Conservation (phyloP, 148 eudicot genomes). For the Amaranthus palmeri region DNA sequence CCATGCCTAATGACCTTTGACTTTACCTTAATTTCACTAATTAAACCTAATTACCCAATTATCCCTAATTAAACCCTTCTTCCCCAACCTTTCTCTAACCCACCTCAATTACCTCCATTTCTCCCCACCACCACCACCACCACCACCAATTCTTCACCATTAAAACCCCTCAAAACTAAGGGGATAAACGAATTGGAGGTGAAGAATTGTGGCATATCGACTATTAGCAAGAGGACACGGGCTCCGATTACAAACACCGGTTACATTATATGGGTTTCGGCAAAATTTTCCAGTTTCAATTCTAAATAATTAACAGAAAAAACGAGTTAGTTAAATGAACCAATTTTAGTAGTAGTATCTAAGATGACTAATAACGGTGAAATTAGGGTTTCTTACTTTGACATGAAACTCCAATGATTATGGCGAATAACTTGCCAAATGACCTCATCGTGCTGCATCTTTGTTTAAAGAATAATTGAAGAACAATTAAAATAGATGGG, state of each 20-base stretch:
- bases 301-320: conserved; percentile 27
- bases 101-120: too few relatives aligned
- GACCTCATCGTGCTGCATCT: conserved; percentile 98
- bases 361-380: neutral
- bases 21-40: too few relatives aligned
- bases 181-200: too few relatives aligned
- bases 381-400: conserved; percentile 54
- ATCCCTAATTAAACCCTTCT: too few relatives aligned
- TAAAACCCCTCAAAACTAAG: too few relatives aligned
- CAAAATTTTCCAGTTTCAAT: conserved; percentile 84
- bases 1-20: too few relatives aligned
- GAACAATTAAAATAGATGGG: neutral
- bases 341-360: neutral
- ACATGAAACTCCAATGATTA: conserved; percentile 91
- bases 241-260: conserved; percentile 95
- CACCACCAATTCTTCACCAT: too few relatives aligned
- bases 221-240: conserved; percentile 97
- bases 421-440: conserved; percentile 97
- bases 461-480: neutral
- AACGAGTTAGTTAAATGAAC: neutral
- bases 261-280: conserved; percentile 88
- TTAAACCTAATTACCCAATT: too few relatives aligned
- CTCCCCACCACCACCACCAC: too few relatives aligned
- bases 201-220: conserved; percentile 85
- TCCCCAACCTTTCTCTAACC: too few relatives aligned